Evolutionary conservation across 2,329 filamentous ascomycete genomes (phyloP), one percentile per base, ranked within the genome.

Genomic region (Dothistroma septosporum): DNA sequence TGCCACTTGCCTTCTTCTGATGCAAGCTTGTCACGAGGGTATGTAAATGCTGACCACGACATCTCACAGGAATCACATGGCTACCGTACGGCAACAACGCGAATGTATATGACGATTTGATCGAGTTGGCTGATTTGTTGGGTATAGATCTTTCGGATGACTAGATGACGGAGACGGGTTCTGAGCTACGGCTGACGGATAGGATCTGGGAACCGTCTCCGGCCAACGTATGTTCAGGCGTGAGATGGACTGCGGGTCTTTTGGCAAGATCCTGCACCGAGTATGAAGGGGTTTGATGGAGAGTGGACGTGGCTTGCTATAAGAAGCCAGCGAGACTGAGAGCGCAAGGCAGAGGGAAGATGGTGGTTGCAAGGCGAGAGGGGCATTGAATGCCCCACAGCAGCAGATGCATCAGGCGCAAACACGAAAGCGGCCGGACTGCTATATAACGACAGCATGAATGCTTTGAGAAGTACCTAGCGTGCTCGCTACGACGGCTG

Each of bases 1-100:
- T 58, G 63, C 69, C 66, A 7, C 19, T 68, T 50, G 62, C 65
- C 12, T 69, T 55, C 41, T 66, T 66, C 31, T 66, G 60, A 66
- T 37, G 11, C 41, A 19, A 19, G 14, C 41, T 28, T 19, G 4
- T 21, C 22, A 31, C 12, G 50, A 33, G 19, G 53, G 16, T 50
- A 52, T 31, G n/a, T 35, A 28, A 32, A 33, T 53, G 50, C 53
- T 60, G 58, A 56, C 53, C 8, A 44, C 16, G 35, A 44, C 24
- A 10, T 24, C 8, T 21, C 21, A 22, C 44, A 60, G 58, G 44
- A 37, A 44, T 49, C 19, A 32, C 58, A 46, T 60, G 47, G 41
- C 46, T 60, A 55, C 58, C 58, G 58, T 60, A 48, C 44, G 41
- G 14, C 19, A 33, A 24, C 33, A 53, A 32, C 31, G 35, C 50